Percentiles rank a stretch among this genome's conserved stretches.
These are phyloP conservation scores for Cerrena zonata DNA, from an alignment of 1,284 basidiomycete species.

Conservation along the genomic window DNA sequence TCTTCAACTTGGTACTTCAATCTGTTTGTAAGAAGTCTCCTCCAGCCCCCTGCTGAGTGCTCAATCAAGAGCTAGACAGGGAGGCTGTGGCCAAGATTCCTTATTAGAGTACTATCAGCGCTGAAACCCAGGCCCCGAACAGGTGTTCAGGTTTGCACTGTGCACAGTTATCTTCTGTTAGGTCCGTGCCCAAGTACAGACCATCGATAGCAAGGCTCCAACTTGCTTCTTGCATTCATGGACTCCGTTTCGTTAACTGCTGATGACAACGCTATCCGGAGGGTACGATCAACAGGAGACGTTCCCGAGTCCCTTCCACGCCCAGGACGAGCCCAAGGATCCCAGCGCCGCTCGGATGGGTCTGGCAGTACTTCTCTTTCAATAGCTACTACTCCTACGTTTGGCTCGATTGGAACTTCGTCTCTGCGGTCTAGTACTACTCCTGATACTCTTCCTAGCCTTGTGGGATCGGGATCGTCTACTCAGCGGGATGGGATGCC, in stretches of 20 bases:
- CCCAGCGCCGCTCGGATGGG: neutral
- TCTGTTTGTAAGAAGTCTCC: too few species aligned
- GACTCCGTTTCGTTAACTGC: neutral
- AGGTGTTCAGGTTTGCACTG: too few species aligned
- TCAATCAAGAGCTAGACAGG: too few species aligned
- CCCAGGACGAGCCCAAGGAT: neutral
- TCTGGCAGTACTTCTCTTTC: neutral
- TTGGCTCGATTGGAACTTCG: neutral
- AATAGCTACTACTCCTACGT: neutral
- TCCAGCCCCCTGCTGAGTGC: too few species aligned
- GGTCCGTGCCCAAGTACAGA: too few species aligned
- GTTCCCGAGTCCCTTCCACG: slow-evolving; percentile 7
- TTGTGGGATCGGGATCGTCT: neutral
- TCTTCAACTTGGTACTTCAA: too few species aligned
- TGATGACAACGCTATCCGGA: slow-evolving; percentile 14
- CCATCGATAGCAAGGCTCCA: too few species aligned
- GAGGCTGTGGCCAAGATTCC: too few species aligned
- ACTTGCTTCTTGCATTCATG: too few species aligned
- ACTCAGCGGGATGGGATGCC: neutral
- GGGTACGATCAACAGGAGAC: slow-evolving; percentile 19
- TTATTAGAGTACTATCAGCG: too few species aligned
- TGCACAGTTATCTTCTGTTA: too few species aligned
- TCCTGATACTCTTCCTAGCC: neutral
- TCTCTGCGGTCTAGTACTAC: neutral
- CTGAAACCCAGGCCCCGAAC: too few species aligned